phyloP scores from a whole-genome alignment of 352 stramenopile species.

The Phytophthora syringae region DNA sequence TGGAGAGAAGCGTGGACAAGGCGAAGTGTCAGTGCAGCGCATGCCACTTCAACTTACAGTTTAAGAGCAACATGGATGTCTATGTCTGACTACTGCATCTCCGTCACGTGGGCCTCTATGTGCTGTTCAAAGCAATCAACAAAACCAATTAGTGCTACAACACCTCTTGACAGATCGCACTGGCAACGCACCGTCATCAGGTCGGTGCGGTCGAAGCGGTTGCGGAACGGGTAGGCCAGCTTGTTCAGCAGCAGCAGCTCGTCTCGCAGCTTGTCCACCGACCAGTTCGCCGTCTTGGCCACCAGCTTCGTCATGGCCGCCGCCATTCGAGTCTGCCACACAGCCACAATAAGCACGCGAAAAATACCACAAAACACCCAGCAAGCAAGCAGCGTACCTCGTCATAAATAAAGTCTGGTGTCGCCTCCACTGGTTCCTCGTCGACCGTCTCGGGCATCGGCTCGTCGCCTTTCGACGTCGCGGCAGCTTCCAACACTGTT shows the following conservation, averaged over 20 bases:
- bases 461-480: conserved; percentile 20
- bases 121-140: conserved; percentile 18
- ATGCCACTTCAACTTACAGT: background rate
- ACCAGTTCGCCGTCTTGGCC: conserved; percentile 68
- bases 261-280: conserved; percentile 74
- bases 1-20: no score
- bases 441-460: conserved; percentile 18
- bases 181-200: conserved; percentile 66
- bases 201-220: conserved; percentile 61
- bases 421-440: conserved; percentile 21
- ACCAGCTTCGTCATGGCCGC: conserved; percentile 56
- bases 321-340: conserved; percentile 59
- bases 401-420: conserved; percentile 81
- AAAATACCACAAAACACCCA: background rate
- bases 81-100: conserved; percentile 19
- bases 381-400: conserved; percentile 50
- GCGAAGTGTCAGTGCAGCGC: no score
- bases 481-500: background rate
- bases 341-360: conserved; percentile 6
- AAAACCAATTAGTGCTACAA: conserved; percentile 10
- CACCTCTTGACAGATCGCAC: background rate
- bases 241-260: conserved; percentile 76
- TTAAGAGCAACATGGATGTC: no score
- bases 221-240: conserved; percentile 69
- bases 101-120: conserved; percentile 35